Evolutionary conservation across 257 asterid species (phyloP), one percentile per base, ranked within the genome.

Genomic region (Rubia yunnanensis): DNA sequence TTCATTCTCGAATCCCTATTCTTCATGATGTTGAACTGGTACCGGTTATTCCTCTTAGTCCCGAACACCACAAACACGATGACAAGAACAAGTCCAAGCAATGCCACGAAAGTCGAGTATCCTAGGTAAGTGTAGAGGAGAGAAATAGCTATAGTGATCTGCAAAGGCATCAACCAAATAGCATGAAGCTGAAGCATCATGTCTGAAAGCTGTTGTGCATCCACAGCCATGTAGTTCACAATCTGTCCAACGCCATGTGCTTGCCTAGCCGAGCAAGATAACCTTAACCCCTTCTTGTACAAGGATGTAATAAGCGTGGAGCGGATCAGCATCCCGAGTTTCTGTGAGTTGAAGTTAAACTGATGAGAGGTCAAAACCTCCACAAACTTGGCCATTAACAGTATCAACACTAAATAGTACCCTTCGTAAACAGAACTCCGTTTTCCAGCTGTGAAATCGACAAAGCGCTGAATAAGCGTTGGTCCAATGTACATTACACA

Each of bases 201-300:
- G 68, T 92, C 97, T 0, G 97, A 83, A 0, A 92, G 84, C 81
- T 92, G 99, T 71, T 92, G 99, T 11, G 97, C 96, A 69, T 92
- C 99, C 8, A 92, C 97, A 0, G 96, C 95, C 96, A 92, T 92
- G 74, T 92, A 92, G 68, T 92, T 92, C 23, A 89, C 97, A 27
- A 89, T 92, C 73, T 89, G 97, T 3, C 99, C 99, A 7, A 92
- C 86, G 2, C 99, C 97, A 36, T 92, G 99, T 3, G 82, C 86
- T 67, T 92, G 97, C 9, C 99, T 72, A 1, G 96, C 95, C 0
- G 99, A 92, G 66, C 96, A 85, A 0, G 99, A 83, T 17, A 92
- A 71, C 70, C 92, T 73, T 63, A 92, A 67, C 0, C 99, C 99
- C 79, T 92, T 92, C 81, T 71, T 82, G 64, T 92, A 92, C 58